Base-by-base conservation (phyloP, 345 rosid genomes). In the Erodium maritimum region DNA sequence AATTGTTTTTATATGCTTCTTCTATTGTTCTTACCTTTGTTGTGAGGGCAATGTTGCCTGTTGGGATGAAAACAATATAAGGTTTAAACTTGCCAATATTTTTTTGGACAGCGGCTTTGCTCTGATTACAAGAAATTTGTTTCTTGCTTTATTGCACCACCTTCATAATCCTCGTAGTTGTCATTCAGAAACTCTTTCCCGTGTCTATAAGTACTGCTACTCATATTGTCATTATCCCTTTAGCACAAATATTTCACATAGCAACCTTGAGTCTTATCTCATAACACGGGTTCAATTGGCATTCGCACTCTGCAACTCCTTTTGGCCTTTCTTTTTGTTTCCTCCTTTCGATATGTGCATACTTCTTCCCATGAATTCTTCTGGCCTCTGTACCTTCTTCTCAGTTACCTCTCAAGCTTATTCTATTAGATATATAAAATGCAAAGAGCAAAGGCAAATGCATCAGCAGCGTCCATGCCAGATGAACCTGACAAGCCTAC, bases 321-420 rank as follows among this genome's bases (percentile, higher is more conserved):
- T 73, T 76, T 73, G 76, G 79, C 96, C 93, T 81, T 86, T 81
- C 84, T 75, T 82, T 79, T 85, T 82, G 73, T 77, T 82, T 82
- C 87, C 75, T 73, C 86, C 95, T 80, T 77, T 80, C 78, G 72
- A 67, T 81, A 61, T 62, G 71, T 84, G 73, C 67, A 56, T 78
- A 79, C 86, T 72, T 82, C 80, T 73, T 79, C 80, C 91, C 79
- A 65, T 84, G 82, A 72, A 74, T 77, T 88, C 96, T 90, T 83
- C 87, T 83, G 80, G 91, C 82, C 75, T 79, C 96, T 80, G 79
- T 86, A 79, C 81, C 80, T 74, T 70, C 77, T 84, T 68, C 88
- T 84, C 88, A 91, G 87, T 81, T 79, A 67, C 82, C 75, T 69
- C 75, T 87, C 82, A 79, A 90, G 84, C 91, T 64, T 82, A 75